Evolutionary conservation across 177 flowering plant genomes (phyloP), one percentile per base, ranked within the genome.

Genomic region (Vitis hybrid): DNA sequence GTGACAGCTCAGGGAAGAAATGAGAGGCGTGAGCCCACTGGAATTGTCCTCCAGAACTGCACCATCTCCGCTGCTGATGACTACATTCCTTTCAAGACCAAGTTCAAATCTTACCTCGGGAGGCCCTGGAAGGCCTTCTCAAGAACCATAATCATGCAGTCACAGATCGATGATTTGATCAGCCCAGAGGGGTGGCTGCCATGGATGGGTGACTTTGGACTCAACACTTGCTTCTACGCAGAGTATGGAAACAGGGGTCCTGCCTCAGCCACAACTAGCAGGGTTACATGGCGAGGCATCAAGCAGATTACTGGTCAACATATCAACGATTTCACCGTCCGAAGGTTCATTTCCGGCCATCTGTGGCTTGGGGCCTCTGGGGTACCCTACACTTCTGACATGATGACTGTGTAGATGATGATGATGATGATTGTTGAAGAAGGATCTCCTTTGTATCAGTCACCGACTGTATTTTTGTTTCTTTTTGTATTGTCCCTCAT

Each of bases 51-150:
- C 52, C 85, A 84, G 49, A 83, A 84, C 79, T 82, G 85, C 78
- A 67, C 77, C 55, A 76, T 88, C 68, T n/a, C 68, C 0, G 86
- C 80, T 0, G 89, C 82, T 13, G 79, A 84, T 0, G 72, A 18
- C 1, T 80, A 76, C 80, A 3, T 26, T 17, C 80, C 87, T 0
- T 51, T 76, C 3, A 80, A 59, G 70, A 21, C 19, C 30, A 56
- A 39, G 61, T 64, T 72, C 66, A 74, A 45, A 34, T 73, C 89
- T 1, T 90, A 74, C 78, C 70, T 90, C 3, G 95, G 89, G 1
- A 69, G 94, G 17, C 93, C 93, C 12, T 85, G 90, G 91, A 87
- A 85, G 68, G 65, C 15, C 19, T 87, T 56, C 58, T 79, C 89
- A 0, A 82, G 80, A 60, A 78, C 84, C 26, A 72, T 88, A 21